Conservation (phyloP, 345 rosid species). For the Eucalyptus marginata region DNA sequence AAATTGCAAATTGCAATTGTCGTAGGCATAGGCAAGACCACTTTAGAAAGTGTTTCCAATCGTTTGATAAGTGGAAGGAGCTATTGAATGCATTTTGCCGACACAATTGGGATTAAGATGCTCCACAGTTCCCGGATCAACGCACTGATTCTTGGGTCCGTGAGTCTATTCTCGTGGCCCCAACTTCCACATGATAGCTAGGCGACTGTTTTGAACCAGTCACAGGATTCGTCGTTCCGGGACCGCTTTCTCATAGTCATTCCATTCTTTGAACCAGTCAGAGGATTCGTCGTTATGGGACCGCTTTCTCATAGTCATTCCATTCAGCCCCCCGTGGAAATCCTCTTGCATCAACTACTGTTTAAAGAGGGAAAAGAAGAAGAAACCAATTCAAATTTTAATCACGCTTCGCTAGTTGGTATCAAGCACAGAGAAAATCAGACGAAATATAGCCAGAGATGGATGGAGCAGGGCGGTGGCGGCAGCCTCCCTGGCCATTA, state of each 20-base stretch:
- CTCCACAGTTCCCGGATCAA: not conserved
- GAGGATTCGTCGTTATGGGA: not conserved
- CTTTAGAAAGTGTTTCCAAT: not conserved
- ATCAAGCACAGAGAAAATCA: not conserved
- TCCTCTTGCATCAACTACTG: not conserved
- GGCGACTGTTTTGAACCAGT: not conserved
- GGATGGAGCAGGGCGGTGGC: not conserved
- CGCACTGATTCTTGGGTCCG: not conserved
- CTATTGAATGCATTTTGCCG: not conserved
- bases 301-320: not conserved
- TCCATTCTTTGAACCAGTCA: not conserved
- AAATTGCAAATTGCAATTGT: not conserved
- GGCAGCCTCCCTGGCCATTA: not conserved
- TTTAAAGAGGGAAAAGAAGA: not conserved
- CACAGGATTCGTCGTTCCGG: not conserved
- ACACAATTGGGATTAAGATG: not conserved
- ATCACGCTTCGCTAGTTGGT: not conserved
- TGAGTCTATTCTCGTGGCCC: not conserved
- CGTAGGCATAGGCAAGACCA: not conserved
- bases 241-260: not conserved
- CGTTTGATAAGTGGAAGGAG: not conserved
- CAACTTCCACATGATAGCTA: not conserved
- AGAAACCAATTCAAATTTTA: not conserved
- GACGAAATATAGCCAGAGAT: not conserved
- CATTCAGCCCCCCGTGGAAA: not conserved